Base-by-base conservation (phyloP, 805 yeast species). In the Jamesozyma hellenica region DNA sequence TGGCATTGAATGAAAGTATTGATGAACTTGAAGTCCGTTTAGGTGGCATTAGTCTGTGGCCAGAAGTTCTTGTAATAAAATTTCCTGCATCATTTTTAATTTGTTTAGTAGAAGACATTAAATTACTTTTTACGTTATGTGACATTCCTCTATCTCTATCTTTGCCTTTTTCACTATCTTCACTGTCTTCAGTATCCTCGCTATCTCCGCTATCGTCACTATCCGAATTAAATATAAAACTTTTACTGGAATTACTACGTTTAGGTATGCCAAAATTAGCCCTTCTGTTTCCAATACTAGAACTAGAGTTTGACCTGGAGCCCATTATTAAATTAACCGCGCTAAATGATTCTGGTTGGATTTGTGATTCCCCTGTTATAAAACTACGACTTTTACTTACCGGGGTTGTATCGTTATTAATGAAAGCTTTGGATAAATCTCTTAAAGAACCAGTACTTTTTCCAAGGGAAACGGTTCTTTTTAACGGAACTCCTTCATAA, bases 201-300 rank as follows among this genome's bases (percentile, higher is more conserved):
- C 42, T 47, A 27, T 50, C 49, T 10, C 42, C 51, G 14, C 51
- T 50, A 16, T 49, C 56, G 11, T 51, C 61, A 30, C 60, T 55
- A 27, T 58, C 61, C 3, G 63, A 58, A 33, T 47, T 49, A 39
- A 58, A 53, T 21, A 56, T 52, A 36, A 58, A 58, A 36, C 46
- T 55, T 23, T 50, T 49, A 3, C 50, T 45, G 0, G 58, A 48
- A 11, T 47, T 36, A 29, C 43, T 47, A 15, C 55, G 45, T 27
- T 42, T 41, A 28, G 35, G 28, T 14, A 38, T 34, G 11, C 34
- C 37, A 5, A 49, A 42, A 14, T 25, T 25, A 15, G 18, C 14
- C 6, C 6, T 23, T 15, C 11, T 16, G n/a, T 7, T 12, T 7
- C 25, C 23, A 25, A n/a, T 7, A 15, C 15, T 23, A 13, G 29